These are phyloP conservation scores for Vigna reflexopilosa DNA, from an alignment of 306 rosid genomes.

Conservation along the genomic window DNA sequence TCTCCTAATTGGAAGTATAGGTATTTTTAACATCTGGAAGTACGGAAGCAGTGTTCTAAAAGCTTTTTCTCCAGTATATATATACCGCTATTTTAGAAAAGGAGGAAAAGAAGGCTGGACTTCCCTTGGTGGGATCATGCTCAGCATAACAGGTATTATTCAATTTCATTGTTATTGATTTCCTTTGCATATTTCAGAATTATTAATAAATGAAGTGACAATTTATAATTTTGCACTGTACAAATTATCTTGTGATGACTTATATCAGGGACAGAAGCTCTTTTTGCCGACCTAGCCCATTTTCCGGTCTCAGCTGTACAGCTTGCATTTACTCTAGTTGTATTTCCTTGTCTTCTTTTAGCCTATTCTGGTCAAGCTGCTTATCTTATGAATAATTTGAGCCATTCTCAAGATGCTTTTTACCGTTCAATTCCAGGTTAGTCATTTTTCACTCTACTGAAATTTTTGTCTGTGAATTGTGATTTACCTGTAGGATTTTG, in stretches of 20 bases:
- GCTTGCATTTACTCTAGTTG: slow-evolving; percentile 87
- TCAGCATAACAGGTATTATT: slow-evolving; percentile 89
- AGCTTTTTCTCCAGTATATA: slow-evolving; percentile 86
- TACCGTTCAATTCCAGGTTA: slow-evolving; percentile 95
- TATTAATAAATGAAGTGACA: slow-evolving; percentile 17
- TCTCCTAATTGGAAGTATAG: slow-evolving; percentile 92
- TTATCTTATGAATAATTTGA: slow-evolving; percentile 68
- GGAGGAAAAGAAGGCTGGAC: slow-evolving; percentile 81
- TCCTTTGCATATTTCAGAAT: slow-evolving; percentile 36
- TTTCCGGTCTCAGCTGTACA: slow-evolving; percentile 97
- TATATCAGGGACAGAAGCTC: slow-evolving; percentile 95
- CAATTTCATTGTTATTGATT: slow-evolving; percentile 8
- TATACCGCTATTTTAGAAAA: slow-evolving; percentile 78
- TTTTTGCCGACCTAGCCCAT: slow-evolving; percentile 93
- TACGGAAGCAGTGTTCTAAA: slow-evolving; percentile 71
- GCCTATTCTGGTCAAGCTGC: slow-evolving; percentile 99
- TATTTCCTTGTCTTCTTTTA: slow-evolving; percentile 96
- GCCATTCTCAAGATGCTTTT: slow-evolving; percentile 64
- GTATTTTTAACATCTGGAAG: slow-evolving; percentile 87
- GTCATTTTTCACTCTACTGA: slow-evolving; percentile 32
- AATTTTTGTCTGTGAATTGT: slow-evolving; percentile 14
- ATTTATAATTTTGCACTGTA: slow-evolving; percentile 43
- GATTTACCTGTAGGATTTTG: slow-evolving; percentile 12
- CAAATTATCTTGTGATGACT: slow-evolving; percentile 37
- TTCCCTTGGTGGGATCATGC: slow-evolving; percentile 97